Evolutionary conservation across 306 rosid species (phyloP).

Genomic region (Citrullus amarus): DNA sequence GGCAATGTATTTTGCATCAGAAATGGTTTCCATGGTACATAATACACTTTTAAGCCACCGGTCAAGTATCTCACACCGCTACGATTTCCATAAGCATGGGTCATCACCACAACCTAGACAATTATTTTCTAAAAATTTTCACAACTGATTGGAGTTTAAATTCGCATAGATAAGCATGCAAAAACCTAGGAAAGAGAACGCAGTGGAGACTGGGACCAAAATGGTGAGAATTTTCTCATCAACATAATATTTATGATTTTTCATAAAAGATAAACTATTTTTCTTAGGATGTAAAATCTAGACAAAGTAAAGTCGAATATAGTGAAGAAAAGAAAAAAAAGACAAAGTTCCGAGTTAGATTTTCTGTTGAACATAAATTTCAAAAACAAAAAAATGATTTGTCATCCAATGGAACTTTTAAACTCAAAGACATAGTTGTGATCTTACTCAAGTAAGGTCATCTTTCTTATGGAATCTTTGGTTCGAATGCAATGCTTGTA

Average conservation of each 20-base stretch:
- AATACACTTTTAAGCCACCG: conserved; percentile 76
- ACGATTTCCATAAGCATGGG: conserved; percentile 88
- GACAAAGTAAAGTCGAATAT: background rate
- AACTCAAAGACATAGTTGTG: too few relatives aligned
- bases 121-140: conserved; percentile 1
- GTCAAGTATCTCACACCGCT: conserved; percentile 88
- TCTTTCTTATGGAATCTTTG: too few relatives aligned
- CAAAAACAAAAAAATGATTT: too few relatives aligned
- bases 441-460: too few relatives aligned
- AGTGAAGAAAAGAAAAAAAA: background rate
- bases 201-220: background rate
- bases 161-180: background rate
- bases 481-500: too few relatives aligned
- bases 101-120: conserved; percentile 76
- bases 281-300: background rate
- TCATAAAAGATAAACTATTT: background rate
- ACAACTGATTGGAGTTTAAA: conserved; percentile 5
- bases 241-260: background rate
- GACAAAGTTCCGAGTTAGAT: background rate
- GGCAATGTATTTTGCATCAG: conserved; percentile 83
- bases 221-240: background rate
- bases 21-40: conserved; percentile 82
- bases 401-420: too few relatives aligned
- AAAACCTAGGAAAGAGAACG: background rate
- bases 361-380: background rate